Base-by-base conservation (phyloP, 1,284 basidiomycete species). In the Malassezia restricta region DNA sequence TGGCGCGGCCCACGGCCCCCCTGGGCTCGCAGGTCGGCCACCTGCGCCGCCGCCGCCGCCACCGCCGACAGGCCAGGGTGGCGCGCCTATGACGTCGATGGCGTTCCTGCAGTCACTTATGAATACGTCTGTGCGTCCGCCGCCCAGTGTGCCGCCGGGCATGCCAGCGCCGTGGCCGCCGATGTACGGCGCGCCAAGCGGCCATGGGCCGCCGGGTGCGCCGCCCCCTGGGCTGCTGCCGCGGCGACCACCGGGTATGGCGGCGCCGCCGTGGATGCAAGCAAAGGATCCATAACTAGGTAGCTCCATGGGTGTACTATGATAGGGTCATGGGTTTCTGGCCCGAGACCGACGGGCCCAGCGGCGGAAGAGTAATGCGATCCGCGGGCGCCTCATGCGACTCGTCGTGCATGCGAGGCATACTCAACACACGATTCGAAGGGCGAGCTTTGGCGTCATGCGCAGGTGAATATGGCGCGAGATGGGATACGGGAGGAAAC, bases 361-460 rank as follows among this genome's bases (percentile, higher is more conserved):
- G 40, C 24, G 47, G 43, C 37, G 53, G 50, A 3, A 51, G 44
- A 24, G 17, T 17, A 24, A 44, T 27, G 42, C 28, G 29, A 37
- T 38, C 31, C 32, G 44, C n/a, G 7, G 44, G 32, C 8, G 17
- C 32, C 1, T 32, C 43, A 15, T 39, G 11, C 8, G 33, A 44
- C 14, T 31, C 20, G 6, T 24, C 15, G 41, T 59, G 59, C n/a
- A 61, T 53, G 37, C 56, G 59, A 31, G 58, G 51, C 56, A 61
- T 56, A 35, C 33, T 15, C 3, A 15, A 5, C 11, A 35, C 33
- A 5, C 33, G 33, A 35, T 11, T 35, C 15, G 33, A 12, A 35
- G 33, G 3, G 11, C 11, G 33, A 2, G 15, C 11, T 35, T 35
- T 11, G 3, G 11, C 33, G 33, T 35, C 11, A 5, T 35, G 33